Conservation (phyloP, 805 yeast species). For the Saturnispora dispora region DNA sequence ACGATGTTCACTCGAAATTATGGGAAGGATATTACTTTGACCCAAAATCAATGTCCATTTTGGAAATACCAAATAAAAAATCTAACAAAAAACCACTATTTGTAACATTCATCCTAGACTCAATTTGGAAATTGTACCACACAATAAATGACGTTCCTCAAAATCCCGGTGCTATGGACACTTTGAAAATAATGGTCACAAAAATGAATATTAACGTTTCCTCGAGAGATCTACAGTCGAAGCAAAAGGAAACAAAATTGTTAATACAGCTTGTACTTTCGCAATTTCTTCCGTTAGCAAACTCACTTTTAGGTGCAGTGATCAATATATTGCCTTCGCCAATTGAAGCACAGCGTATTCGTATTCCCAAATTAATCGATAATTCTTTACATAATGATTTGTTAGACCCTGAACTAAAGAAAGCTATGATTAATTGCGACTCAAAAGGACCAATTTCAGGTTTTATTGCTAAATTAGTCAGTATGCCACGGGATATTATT, state of each 20-base stretch:
- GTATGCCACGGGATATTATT: slow-evolving; percentile 65
- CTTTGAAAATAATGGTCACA: slow-evolving; percentile 62
- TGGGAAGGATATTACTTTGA: slow-evolving; percentile 95
- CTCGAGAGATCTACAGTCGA: slow-evolving; percentile 67
- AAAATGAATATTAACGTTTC: slow-evolving; percentile 59
- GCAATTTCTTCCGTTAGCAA: slow-evolving; percentile 92
- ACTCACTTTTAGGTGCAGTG: slow-evolving; percentile 75
- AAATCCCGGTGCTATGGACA: slow-evolving; percentile 56
- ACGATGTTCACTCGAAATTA: slow-evolving; percentile 69
- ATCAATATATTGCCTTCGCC: slow-evolving; percentile 86
- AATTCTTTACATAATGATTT: slow-evolving; percentile 42
- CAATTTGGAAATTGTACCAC: slow-evolving; percentile 85
- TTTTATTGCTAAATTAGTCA: slow-evolving; percentile 81
- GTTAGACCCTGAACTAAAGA: slow-evolving; percentile 39
- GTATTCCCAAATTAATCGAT: slow-evolving; percentile 60
- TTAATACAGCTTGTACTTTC: slow-evolving; percentile 62
- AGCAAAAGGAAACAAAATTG: slow-evolving; percentile 52
- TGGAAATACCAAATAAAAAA: slow-evolving; percentile 57
- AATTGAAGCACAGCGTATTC: slow-evolving; percentile 54
- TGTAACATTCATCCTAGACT: slow-evolving; percentile 79
- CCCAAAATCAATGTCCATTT: slow-evolving; percentile 78
- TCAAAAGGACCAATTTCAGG: slow-evolving; percentile 58
- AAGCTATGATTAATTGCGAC: slow-evolving; percentile 61
- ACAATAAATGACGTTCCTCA: slow-evolving; percentile 35
- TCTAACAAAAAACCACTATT: slow-evolving; percentile 66